Evolutionary conservation across 306 rosid species (phyloP).

Genomic region (Pterocarpus santalinus): DNA sequence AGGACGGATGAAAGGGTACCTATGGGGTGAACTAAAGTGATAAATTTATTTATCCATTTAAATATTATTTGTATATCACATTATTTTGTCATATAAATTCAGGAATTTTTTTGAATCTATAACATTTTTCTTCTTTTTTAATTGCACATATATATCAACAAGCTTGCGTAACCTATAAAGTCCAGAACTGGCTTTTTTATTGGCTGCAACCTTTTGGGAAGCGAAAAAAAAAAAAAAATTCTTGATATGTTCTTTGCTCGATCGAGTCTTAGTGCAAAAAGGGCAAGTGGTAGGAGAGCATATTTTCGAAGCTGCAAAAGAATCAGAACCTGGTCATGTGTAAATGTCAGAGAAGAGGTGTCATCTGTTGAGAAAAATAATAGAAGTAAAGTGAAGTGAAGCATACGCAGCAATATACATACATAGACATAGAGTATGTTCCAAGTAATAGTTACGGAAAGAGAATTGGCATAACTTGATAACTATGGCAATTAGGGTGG

Average conservation of each 20-base stretch:
- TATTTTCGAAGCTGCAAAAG: not conserved
- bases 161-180: too few species aligned
- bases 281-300: not conserved
- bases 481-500: not conserved
- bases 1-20: too few species aligned
- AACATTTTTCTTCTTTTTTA: too few species aligned
- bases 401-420: not conserved
- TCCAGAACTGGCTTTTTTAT: too few species aligned
- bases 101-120: too few species aligned
- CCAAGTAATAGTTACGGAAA: not conserved
- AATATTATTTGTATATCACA: too few species aligned
- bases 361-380: not conserved
- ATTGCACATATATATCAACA: too few species aligned
- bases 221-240: not conserved
- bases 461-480: not conserved
- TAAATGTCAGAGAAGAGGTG: constrained; percentile 20
- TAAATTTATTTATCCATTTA: too few species aligned
- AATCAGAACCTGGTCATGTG: constrained; percentile 17
- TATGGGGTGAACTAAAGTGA: too few species aligned
- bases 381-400: not conserved
- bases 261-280: too few species aligned
- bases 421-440: not conserved
- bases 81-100: too few species aligned
- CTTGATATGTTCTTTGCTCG: not conserved
- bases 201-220: not conserved